Percentiles rank a stretch among this genome's conserved stretches.
phyloP scores from a whole-genome alignment of 768 basidiomycete genomes.

The Amanita muscaria region DNA sequence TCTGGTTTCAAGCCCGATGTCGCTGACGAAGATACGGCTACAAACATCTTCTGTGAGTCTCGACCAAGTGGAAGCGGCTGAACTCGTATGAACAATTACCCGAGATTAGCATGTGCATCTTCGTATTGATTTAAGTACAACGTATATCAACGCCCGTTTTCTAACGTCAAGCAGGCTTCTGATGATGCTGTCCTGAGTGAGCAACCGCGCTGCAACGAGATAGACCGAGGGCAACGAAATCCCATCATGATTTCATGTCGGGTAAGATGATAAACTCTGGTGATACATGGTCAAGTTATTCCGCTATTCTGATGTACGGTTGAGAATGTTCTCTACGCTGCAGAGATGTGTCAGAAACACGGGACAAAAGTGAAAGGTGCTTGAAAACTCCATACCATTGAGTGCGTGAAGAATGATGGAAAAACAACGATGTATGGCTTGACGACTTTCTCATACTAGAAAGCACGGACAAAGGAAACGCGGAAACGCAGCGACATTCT shows the following conservation, averaged over 20 bases:
- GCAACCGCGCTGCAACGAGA: conserved; percentile 73
- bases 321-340: conserved; percentile 84
- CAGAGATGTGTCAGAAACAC: not conserved
- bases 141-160: too few relatives aligned
- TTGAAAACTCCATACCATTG: conserved; percentile 82
- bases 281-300: conserved; percentile 59
- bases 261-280: conserved; percentile 74
- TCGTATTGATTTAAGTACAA: too few relatives aligned
- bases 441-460: conserved; percentile 61
- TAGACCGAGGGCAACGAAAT: conserved; percentile 71
- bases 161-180: conserved; percentile 72
- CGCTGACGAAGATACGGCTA: too few relatives aligned
- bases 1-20: too few relatives aligned
- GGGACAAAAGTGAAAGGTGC: too few relatives aligned
- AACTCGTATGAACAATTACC: too few relatives aligned
- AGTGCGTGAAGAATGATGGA: conserved; percentile 63
- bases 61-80: too few relatives aligned
- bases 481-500: too few relatives aligned
- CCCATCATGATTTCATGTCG: conserved; percentile 96
- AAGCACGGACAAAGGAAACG: too few relatives aligned
- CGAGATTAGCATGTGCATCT: too few relatives aligned
- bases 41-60: too few relatives aligned
- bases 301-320: conserved; percentile 64
- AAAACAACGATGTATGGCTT: conserved; percentile 74
- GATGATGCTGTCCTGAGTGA: conserved; percentile 54